phyloP scores from a whole-genome alignment of 2,329 filamentous ascomycete species.

The Metarhizium guizhouense region DNA sequence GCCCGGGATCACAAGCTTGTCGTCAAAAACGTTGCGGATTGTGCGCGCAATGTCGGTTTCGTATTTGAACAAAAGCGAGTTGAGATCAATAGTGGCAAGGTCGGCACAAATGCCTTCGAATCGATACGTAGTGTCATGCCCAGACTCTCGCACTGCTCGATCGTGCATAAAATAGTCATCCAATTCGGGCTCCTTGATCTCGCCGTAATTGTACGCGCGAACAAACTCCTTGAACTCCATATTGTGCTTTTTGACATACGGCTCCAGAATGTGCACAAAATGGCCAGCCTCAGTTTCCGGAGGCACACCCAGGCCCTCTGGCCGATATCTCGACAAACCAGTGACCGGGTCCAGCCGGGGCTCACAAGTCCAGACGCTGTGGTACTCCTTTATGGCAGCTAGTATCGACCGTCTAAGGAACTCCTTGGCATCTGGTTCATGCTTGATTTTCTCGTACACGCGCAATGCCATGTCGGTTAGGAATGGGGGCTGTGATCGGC shows the following conservation, averaged over 20 bases:
- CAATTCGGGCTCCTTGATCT: conserved; percentile 74
- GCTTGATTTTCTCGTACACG: conserved; percentile 88
- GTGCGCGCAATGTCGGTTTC: conserved; percentile 85
- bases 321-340: conserved; percentile 76
- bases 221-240: conserved; percentile 83
- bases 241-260: conserved; percentile 74
- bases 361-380: conserved; percentile 75
- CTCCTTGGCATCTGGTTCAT: conserved; percentile 68
- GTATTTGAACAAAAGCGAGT: conserved; percentile 93
- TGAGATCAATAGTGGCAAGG: conserved; percentile 87
- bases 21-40: conserved; percentile 76
- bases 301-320: conserved; percentile 75
- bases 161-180: conserved; percentile 97
- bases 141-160: conserved; percentile 88
- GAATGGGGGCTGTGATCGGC: conserved; percentile 90
- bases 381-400: conserved; percentile 94
- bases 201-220: conserved; percentile 71
- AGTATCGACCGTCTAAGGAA: conserved; percentile 74
- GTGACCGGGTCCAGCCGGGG: conserved; percentile 71
- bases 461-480: conserved; percentile 94
- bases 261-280: conserved; percentile 73
- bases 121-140: conserved; percentile 92
- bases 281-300: conserved; percentile 86
- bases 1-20: conserved; percentile 70
- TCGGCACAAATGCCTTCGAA: conserved; percentile 82